Conservation (phyloP, 1,284 basidiomycete species). For the Ganoderma meredithae region DNA sequence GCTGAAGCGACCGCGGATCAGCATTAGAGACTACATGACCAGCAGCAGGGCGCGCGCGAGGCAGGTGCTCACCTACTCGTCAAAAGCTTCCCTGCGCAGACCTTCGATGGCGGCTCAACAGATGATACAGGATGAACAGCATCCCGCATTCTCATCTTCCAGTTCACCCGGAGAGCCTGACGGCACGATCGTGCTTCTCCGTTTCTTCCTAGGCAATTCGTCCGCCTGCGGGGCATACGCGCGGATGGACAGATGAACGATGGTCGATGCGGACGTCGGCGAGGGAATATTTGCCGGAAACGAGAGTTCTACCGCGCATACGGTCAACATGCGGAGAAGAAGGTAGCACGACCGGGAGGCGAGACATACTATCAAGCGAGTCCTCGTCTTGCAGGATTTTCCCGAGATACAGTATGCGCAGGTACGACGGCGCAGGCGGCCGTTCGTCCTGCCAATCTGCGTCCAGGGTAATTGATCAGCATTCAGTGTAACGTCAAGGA, state of each 20-base stretch:
- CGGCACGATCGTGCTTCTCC: slow-evolving; percentile 25
- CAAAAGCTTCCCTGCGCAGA: neutral
- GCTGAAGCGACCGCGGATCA: neutral
- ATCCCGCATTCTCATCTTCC: slow-evolving; percentile 36
- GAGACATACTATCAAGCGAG: slow-evolving; percentile 69
- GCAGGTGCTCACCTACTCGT: neutral
- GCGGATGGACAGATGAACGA: slow-evolving; percentile 84
- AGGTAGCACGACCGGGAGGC: neutral
- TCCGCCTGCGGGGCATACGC: slow-evolving; percentile 63
- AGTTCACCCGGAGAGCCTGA: slow-evolving; percentile 23
- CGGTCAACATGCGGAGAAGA: slow-evolving; percentile 20
- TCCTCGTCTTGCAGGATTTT: slow-evolving; percentile 87
- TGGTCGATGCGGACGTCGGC: slow-evolving; percentile 57
- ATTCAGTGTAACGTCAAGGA: slow-evolving; percentile 3
- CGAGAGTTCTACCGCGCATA: slow-evolving; percentile 50
- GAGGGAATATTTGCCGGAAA: slow-evolving; percentile 54
- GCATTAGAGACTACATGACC: neutral
- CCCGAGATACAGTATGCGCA: slow-evolving; percentile 84
- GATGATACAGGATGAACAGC: slow-evolving; percentile 39
- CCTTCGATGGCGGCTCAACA: slow-evolving; percentile 30
- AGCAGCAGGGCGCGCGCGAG: neutral
- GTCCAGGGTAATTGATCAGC: neutral
- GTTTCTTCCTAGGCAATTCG: slow-evolving; percentile 61
- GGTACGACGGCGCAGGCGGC: slow-evolving; percentile 80
- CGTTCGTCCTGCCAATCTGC: slow-evolving; percentile 84